phyloP scores from a whole-genome alignment of 768 basidiomycete species.

The Bullera alba region DNA sequence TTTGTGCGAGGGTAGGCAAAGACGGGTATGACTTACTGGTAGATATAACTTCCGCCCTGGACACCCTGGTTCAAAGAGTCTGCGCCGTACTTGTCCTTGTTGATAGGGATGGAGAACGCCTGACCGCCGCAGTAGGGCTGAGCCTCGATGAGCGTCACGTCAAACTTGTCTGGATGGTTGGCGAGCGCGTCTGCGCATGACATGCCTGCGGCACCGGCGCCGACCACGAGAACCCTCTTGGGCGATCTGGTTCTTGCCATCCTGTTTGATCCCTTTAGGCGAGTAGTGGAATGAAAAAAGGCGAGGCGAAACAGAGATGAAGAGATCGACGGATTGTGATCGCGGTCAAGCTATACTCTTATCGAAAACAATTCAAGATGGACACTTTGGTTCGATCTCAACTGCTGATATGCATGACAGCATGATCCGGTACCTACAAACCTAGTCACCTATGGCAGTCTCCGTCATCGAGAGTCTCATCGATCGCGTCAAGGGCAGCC shows the following conservation, averaged over 20 bases:
- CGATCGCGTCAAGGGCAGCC: no score
- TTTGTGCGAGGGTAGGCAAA: not conserved
- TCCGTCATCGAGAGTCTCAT: no score
- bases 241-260: no score
- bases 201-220: constrained; percentile 50
- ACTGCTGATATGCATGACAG: no score
- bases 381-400: no score
- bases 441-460: no score
- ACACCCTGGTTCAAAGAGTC: constrained; percentile 50
- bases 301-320: no score
- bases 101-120: constrained; percentile 48
- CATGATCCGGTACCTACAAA: no score
- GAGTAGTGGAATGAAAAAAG: no score
- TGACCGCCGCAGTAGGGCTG: constrained; percentile 49
- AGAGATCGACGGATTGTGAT: no score
- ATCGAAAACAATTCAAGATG: no score
- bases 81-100: constrained; percentile 45
- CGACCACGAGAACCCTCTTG: constrained; percentile 49
- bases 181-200: constrained; percentile 47
- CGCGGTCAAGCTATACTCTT: no score
- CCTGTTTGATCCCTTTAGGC: not conserved
- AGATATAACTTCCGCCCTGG: constrained; percentile 42
- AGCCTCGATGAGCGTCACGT: constrained; percentile 47
- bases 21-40: constrained; percentile 17
- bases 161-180: constrained; percentile 47